Conservation (phyloP, 2,329 filamentous ascomycete species). For the Ophiostoma ips region DNA sequence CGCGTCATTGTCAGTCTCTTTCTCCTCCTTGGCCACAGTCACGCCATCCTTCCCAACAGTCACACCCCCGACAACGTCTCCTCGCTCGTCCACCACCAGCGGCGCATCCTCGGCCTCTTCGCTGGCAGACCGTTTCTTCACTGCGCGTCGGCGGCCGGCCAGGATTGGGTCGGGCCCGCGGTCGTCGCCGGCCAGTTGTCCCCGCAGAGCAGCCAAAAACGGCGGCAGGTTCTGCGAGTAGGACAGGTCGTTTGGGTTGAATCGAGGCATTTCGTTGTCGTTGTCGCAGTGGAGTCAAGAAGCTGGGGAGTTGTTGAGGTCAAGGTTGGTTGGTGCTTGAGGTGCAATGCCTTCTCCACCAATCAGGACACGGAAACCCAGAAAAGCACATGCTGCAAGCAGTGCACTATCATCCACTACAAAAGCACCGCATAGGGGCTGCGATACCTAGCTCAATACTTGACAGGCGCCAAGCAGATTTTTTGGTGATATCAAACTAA, state of each 20-base stretch:
- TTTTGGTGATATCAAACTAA: too few species aligned
- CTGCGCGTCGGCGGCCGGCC: slow-evolving; percentile 33
- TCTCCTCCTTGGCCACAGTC: slow-evolving; percentile 18
- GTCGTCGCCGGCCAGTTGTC: slow-evolving; percentile 32
- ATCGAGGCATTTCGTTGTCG: slow-evolving; percentile 31
- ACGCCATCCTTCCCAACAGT: slow-evolving; percentile 28
- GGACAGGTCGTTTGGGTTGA: slow-evolving; percentile 56
- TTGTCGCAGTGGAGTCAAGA: neutral
- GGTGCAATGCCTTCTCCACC: neutral
- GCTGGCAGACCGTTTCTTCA: slow-evolving; percentile 43
- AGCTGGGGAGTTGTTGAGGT: neutral
- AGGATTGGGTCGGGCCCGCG: slow-evolving; percentile 39
- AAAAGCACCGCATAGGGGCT: neutral
- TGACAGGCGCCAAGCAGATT: too few species aligned
- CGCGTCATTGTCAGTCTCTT: too few species aligned
- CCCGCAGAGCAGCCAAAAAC: slow-evolving; percentile 44
- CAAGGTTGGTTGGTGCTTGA: neutral
- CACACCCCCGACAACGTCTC: slow-evolving; percentile 39
- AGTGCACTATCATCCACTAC: neutral
- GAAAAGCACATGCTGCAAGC: too few species aligned
- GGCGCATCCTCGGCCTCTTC: slow-evolving; percentile 67
- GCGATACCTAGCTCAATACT: too few species aligned
- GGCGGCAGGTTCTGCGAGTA: slow-evolving; percentile 48
- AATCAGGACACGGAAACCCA: neutral
- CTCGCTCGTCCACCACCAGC: slow-evolving; percentile 58